A percentile compares a stretch with the other conserved stretches of the same genome.
Evolutionary conservation across 805 yeast species (phyloP).

Genomic region (Starmerella vaccinii): DNA sequence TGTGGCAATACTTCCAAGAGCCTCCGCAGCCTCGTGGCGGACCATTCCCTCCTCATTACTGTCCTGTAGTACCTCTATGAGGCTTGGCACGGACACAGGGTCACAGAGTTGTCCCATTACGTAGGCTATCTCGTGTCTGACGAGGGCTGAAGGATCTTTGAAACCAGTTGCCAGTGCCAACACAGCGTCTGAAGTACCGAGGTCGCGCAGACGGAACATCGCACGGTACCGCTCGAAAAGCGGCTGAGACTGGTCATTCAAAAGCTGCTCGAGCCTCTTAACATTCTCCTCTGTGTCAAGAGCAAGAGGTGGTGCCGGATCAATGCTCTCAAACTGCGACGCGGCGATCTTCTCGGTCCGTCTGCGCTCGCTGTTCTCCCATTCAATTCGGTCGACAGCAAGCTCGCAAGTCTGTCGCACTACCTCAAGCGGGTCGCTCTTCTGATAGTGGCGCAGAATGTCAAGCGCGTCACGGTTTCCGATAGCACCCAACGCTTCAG

Average conservation of each 20-base stretch:
- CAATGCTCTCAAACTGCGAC: slow-evolving; percentile 77
- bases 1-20: slow-evolving; percentile 92
- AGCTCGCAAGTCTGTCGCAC: slow-evolving; percentile 96
- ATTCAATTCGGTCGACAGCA: slow-evolving; percentile 86
- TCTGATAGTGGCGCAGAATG: slow-evolving; percentile 51
- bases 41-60: slow-evolving; percentile 92
- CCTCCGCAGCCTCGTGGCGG: slow-evolving; percentile 99
- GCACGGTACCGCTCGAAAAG: slow-evolving; percentile 94
- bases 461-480: slow-evolving; percentile 68
- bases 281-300: slow-evolving; percentile 46
- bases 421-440: slow-evolving; percentile 71
- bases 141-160: slow-evolving; percentile 79
- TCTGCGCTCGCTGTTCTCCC: slow-evolving; percentile 68
- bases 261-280: slow-evolving; percentile 51
- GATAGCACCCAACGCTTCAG: slow-evolving; percentile 95
- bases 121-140: slow-evolving; percentile 96
- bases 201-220: slow-evolving; percentile 93
- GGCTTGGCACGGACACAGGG: slow-evolving; percentile 82
- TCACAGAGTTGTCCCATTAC: slow-evolving; percentile 95
- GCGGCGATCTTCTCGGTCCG: slow-evolving; percentile 61
- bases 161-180: slow-evolving; percentile 86
- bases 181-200: slow-evolving; percentile 88
- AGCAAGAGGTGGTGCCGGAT: slow-evolving; percentile 98
- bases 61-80: slow-evolving; percentile 70
- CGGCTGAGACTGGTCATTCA: slow-evolving; percentile 68